Evolutionary conservation across 768 basidiomycete genomes (phyloP).

Genomic region (Xerocomellus dryophilus): DNA sequence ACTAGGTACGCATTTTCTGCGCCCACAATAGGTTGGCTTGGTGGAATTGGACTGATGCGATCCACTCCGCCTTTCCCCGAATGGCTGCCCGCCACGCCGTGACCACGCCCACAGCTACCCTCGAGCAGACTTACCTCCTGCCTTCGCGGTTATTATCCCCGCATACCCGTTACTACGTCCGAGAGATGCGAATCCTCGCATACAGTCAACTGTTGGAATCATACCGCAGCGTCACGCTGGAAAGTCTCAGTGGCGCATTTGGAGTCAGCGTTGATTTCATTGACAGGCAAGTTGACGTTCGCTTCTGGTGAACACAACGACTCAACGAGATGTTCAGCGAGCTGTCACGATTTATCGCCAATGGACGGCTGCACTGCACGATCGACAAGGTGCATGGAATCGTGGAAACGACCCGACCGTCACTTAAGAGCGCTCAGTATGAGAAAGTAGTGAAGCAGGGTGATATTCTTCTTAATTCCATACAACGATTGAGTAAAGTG

Average conservation of each 20-base stretch:
- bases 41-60: slow-evolving; percentile 7
- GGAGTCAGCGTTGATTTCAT: slow-evolving; percentile 88
- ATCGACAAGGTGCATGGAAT: slow-evolving; percentile 96
- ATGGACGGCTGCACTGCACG: slow-evolving; percentile 76
- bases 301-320: neutral
- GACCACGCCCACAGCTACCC: slow-evolving; percentile 53
- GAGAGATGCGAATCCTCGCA: slow-evolving; percentile 95
- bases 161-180: slow-evolving; percentile 85
- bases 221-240: slow-evolving; percentile 85
- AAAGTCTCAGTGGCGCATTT: slow-evolving; percentile 81
- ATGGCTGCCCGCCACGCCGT: neutral
- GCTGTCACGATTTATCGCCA: slow-evolving; percentile 87
- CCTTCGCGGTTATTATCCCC: slow-evolving; percentile 82
- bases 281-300: slow-evolving; percentile 58
- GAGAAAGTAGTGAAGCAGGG: slow-evolving; percentile 93
- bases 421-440: slow-evolving; percentile 81
- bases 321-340: slow-evolving; percentile 53
- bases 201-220: slow-evolving; percentile 90
- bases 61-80: neutral
- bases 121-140: slow-evolving; percentile 85
- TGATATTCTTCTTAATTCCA: slow-evolving; percentile 81
- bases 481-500: slow-evolving; percentile 90
- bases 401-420: slow-evolving; percentile 83
- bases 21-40: neutral
- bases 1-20: slow-evolving; percentile 52